Evolutionary conservation across 345 rosid species (phyloP).

Genomic region (Dovyalis caffra): DNA sequence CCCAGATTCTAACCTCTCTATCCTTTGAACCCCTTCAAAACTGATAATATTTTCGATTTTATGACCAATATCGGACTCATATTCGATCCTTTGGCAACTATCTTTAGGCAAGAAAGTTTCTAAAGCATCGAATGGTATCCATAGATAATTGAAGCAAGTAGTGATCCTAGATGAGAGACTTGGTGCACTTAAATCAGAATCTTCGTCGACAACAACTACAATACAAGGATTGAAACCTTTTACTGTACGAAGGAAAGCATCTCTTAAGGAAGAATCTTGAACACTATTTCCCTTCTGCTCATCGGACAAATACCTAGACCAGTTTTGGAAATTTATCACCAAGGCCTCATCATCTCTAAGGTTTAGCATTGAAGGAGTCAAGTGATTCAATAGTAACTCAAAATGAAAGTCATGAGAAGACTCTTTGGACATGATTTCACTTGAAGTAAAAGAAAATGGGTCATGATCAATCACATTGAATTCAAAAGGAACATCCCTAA

Average conservation of each 20-base stretch:
- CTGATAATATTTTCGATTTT: slow-evolving; percentile 58
- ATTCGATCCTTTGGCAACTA: slow-evolving; percentile 55
- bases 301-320: slow-evolving; percentile 57
- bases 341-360: slow-evolving; percentile 55
- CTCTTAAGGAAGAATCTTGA: slow-evolving; percentile 31
- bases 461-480: slow-evolving; percentile 36
- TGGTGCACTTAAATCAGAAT: slow-evolving; percentile 47
- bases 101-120: slow-evolving; percentile 71
- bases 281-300: slow-evolving; percentile 20
- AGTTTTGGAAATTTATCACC: slow-evolving; percentile 64
- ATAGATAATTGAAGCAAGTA: slow-evolving; percentile 59
- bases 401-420: slow-evolving; percentile 22
- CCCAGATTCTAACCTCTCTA: slow-evolving; percentile 56
- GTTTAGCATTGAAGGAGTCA: slow-evolving; percentile 34
- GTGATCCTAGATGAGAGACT: slow-evolving; percentile 51
- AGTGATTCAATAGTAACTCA: slow-evolving; percentile 37
- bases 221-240: slow-evolving; percentile 49
- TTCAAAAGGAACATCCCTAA: slow-evolving; percentile 53
- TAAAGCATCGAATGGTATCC: slow-evolving; percentile 75
- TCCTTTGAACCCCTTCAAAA: slow-evolving; percentile 49
- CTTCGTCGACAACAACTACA: slow-evolving; percentile 56
- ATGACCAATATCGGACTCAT: slow-evolving; percentile 59
- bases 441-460: background rate
- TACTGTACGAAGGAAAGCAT: slow-evolving; percentile 40
- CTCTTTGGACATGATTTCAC: slow-evolving; percentile 17